Evolutionary conservation across 176 grass and related monocot species (phyloP).

Genomic region (Rhynchospora tenuis): DNA sequence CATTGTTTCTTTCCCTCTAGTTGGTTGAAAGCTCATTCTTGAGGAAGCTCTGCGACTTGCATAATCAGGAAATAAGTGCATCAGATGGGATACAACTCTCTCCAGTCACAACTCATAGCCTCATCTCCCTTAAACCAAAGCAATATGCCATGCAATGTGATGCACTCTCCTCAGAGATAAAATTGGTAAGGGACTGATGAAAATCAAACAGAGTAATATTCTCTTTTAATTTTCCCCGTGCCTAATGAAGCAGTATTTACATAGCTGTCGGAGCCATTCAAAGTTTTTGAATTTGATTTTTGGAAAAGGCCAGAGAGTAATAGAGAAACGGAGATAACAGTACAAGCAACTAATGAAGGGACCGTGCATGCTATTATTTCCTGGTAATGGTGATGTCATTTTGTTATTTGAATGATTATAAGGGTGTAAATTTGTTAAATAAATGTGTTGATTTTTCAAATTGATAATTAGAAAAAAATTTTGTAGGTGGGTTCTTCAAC

Average conservation of each 20-base stretch:
- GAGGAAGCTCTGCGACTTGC: slow-evolving; percentile 81
- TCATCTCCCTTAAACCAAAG: slow-evolving; percentile 54
- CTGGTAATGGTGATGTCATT: slow-evolving; percentile 44
- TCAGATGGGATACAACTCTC: slow-evolving; percentile 67
- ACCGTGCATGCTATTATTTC: slow-evolving; percentile 76
- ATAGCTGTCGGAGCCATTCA: slow-evolving; percentile 96
- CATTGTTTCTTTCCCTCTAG: slow-evolving; percentile 43
- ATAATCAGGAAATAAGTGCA: slow-evolving; percentile 57
- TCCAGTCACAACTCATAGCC: slow-evolving; percentile 34
- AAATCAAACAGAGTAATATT: slow-evolving; percentile 10
- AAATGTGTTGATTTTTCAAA: slow-evolving; percentile 6
- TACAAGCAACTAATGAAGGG: slow-evolving; percentile 55
- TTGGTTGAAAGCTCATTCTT: slow-evolving; percentile 77
- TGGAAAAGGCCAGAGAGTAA: slow-evolving; percentile 76
- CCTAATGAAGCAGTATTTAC: slow-evolving; percentile 35
- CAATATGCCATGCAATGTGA: slow-evolving; percentile 91
- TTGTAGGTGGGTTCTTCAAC: slow-evolving; percentile 95
- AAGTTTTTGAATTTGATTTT: slow-evolving; percentile 98
- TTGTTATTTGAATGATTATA: slow-evolving; percentile 6
- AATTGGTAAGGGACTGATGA: slow-evolving; percentile 44
- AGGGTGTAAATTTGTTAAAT: not conserved
- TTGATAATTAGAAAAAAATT: not conserved
- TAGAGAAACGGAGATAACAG: slow-evolving; percentile 46
- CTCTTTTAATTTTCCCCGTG: slow-evolving; percentile 12
- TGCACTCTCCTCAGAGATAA: slow-evolving; percentile 58